Percentiles rank a stretch among this genome's conserved stretches.
phyloP scores from a whole-genome alignment of 768 basidiomycete genomes.

The Lactarius pseudohatsudake region DNA sequence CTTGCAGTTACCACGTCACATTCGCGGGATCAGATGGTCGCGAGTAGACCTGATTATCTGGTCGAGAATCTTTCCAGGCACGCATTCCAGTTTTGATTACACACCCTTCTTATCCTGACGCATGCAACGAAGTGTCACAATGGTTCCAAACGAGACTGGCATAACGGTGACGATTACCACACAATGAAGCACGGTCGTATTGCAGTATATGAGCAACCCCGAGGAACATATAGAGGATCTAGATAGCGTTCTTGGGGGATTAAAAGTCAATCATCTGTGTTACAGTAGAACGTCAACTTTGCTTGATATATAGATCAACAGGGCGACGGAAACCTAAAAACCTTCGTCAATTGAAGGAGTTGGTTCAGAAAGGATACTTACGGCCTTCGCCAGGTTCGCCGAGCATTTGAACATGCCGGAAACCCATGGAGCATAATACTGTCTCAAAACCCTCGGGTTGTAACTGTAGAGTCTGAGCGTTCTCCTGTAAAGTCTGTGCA shows the following conservation, averaged over 20 bases:
- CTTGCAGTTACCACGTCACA: slow-evolving; percentile 85
- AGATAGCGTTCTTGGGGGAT: not conserved
- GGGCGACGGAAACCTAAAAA: slow-evolving; percentile 29
- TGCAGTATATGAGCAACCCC: not conserved
- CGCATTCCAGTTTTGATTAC: slow-evolving; percentile 22
- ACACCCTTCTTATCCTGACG: not conserved
- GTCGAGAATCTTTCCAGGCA: slow-evolving; percentile 73
- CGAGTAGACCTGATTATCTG: slow-evolving; percentile 62
- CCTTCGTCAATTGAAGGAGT: slow-evolving; percentile 6
- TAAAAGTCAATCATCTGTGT: not conserved
- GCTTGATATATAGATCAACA: slow-evolving; percentile 28
- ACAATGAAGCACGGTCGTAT: not conserved
- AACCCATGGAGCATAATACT: slow-evolving; percentile 61
- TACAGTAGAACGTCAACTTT: not conserved
- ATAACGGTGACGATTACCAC: slow-evolving; percentile 26
- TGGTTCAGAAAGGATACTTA: slow-evolving; percentile 34
- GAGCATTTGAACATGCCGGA: slow-evolving; percentile 47
- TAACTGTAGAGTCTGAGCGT: slow-evolving; percentile 52
- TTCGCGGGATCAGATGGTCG: slow-evolving; percentile 63
- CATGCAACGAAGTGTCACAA: slow-evolving; percentile 31
- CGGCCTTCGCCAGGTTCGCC: slow-evolving; percentile 67
- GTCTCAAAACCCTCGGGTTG: slow-evolving; percentile 63
- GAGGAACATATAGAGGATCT: not conserved
- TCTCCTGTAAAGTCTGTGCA: slow-evolving; percentile 55
- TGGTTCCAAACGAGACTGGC: slow-evolving; percentile 38